Evolutionary conservation across 352 stramenopile species (phyloP).

Genomic region (Phytophthora fragariaefolia): DNA sequence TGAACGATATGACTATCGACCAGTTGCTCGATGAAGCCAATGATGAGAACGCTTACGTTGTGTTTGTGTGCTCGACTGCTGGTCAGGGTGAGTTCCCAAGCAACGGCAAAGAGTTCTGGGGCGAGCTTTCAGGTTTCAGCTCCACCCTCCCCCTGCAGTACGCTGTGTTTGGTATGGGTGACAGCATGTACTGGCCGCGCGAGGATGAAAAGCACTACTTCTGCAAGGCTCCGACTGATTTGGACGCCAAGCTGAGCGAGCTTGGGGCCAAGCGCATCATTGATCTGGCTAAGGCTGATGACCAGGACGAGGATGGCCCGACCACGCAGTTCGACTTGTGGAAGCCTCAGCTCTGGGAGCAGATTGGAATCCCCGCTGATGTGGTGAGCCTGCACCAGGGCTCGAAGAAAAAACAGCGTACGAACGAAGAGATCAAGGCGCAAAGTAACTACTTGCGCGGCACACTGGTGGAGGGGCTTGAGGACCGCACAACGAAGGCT

Average conservation of each 20-base stretch:
- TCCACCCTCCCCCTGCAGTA: conserved; percentile 77
- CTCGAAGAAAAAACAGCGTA: conserved; percentile 75
- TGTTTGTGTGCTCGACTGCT: conserved; percentile 83
- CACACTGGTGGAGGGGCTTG: conserved; percentile 69
- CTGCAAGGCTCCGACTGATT: conserved; percentile 71
- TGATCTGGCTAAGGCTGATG: conserved; percentile 67
- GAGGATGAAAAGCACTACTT: conserved; percentile 89
- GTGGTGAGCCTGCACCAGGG: conserved; percentile 51
- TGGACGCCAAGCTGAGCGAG: conserved; percentile 80
- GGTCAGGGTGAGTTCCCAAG: conserved; percentile 82
- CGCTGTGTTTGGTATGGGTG: conserved; percentile 81
- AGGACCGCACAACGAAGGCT: conserved; percentile 76
- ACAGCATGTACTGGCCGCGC: conserved; percentile 83
- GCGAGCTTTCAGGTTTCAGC: conserved; percentile 61
- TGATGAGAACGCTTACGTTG: conserved; percentile 71
- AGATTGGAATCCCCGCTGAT: conserved; percentile 67
- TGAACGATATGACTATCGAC: conserved; percentile 84
- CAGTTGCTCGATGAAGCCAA: conserved; percentile 72
- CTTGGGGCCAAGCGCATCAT: conserved; percentile 74
- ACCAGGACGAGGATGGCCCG: conserved; percentile 85
- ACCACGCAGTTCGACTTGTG: conserved; percentile 73
- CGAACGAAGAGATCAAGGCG: conserved; percentile 88
- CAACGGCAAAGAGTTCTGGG: conserved; percentile 85
- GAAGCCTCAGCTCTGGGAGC: conserved; percentile 81
- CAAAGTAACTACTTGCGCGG: conserved; percentile 81